Base-by-base conservation (phyloP, 306 rosid genomes). In the Cucurbita maxima region DNA sequence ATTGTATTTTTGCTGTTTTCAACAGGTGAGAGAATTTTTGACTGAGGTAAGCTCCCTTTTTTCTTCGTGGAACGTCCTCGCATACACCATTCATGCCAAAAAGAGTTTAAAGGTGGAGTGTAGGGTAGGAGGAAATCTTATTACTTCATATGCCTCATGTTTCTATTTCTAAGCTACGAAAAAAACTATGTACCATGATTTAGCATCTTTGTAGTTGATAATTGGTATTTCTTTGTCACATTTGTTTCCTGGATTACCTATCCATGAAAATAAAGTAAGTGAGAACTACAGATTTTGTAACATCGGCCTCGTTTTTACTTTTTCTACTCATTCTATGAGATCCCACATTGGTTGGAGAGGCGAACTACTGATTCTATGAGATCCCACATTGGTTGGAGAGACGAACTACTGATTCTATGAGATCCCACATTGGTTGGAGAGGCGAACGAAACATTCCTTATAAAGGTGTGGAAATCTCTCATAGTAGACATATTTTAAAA, bases 1-100 rank as follows among this genome's bases (percentile, higher is more conserved):
- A 13, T 91, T 20, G 77, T 91, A 62, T 95, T 95, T 80, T 13
- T 89, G 44, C 68, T 85, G 53, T 95, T 91, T 78, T 89, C 99
- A 16, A 95, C 97, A 0, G 99, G 97, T 56, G 97, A 95, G 88
- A 89, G 97, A 75, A 83, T 91, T 85, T 91, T 95, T 84, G 92
- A 95, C 55, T 95, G 92, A 91, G 85, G 58, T 79, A 47, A 71
- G 61, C 73, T 44, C 54, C 71, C 58, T 76, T 83, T 54, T 72
- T 54, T 57, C 68, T 47, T 19, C 58, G 34, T 70, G 55, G 66
- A 66, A 63, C 75, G 68, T 50, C n/a, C 57, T 43, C 76, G 22
- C 64, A 71, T 10, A 14, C 43, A 51, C 67, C 73, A 76, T 72
- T 54, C 19, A 18, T 20, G 51, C 50, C 58, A 8, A 9, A 50